Conservation (phyloP, 2,329 filamentous ascomycete species). For the Arthroderma sp. region DNA sequence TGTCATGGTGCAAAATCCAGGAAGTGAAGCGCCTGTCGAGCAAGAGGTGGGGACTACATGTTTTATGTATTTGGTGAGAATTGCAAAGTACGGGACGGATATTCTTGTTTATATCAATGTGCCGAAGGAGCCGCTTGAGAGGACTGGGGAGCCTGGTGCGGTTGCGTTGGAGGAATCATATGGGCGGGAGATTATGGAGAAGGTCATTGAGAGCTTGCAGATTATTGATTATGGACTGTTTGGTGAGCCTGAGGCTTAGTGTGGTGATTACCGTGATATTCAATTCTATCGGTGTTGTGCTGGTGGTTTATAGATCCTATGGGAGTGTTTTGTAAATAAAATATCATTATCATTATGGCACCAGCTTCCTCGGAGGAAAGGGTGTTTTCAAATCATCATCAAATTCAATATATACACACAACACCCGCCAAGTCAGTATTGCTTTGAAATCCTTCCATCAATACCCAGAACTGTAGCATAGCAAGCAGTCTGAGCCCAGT, state of each 20-base stretch:
- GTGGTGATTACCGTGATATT: background rate
- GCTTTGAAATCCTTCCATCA: too few species aligned
- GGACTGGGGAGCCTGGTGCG: conserved; percentile 54
- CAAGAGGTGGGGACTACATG: conserved; percentile 38
- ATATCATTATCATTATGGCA: too few species aligned
- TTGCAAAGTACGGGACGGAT: conserved; percentile 65
- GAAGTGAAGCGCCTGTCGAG: background rate
- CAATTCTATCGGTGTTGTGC: too few species aligned
- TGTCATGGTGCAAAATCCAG: background rate
- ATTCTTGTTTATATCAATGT: conserved; percentile 79
- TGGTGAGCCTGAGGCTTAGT: background rate
- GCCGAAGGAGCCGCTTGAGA: conserved; percentile 64
- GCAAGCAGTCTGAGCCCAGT: too few species aligned
- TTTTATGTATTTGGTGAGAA: conserved; percentile 61
- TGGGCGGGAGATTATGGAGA: conserved; percentile 20
- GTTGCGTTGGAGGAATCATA: conserved; percentile 51
- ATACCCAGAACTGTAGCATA: too few species aligned
- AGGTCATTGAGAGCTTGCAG: conserved; percentile 58
- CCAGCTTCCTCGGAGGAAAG: too few species aligned
- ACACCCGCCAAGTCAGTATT: too few species aligned
- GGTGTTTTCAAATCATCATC: too few species aligned
- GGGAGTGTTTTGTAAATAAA: too few species aligned
- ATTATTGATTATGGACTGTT: conserved; percentile 46
- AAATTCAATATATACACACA: too few species aligned
- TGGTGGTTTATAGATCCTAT: too few species aligned